Percentiles rank a stretch among this genome's conserved stretches.
Evolutionary conservation across 2,329 filamentous ascomycete species (phyloP).

Genomic region (Neoarthrinium moseri): DNA sequence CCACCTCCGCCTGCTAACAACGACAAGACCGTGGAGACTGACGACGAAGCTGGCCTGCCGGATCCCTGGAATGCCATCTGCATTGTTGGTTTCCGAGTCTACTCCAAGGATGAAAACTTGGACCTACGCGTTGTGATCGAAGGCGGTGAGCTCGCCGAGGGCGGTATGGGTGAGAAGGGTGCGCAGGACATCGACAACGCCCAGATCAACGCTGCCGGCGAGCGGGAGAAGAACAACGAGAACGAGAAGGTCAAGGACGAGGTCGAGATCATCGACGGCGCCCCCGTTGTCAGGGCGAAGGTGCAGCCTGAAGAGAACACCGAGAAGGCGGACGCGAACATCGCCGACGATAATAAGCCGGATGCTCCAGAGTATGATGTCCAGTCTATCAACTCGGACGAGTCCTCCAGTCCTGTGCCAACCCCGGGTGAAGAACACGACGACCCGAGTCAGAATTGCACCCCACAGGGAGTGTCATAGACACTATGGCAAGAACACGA

Average conservation of each 20-base stretch:
- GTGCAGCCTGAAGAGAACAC: neutral
- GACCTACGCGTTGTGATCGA: conserved; percentile 57
- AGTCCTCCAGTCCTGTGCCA: neutral
- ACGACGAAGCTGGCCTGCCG: conserved; percentile 37
- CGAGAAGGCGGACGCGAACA: neutral
- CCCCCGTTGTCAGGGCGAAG: conserved; percentile 12
- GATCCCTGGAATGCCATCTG: conserved; percentile 42
- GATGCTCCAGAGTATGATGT: conserved; percentile 1
- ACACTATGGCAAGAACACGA: neutral
- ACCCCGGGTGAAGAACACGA: conserved; percentile 5
- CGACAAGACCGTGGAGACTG: conserved; percentile 28
- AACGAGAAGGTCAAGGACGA: conserved; percentile 24
- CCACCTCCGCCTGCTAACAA: conserved; percentile 19
- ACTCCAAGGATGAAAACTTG: conserved; percentile 45
- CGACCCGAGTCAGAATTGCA: conserved; percentile 5
- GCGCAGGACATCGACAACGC: conserved; percentile 56
- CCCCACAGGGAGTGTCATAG: neutral
- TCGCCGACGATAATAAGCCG: neutral
- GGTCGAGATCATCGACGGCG: conserved; percentile 30
- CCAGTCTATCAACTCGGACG: conserved; percentile 1
- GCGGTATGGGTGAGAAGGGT: conserved; percentile 57
- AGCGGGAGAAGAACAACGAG: conserved; percentile 32
- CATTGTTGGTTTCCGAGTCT: conserved; percentile 39
- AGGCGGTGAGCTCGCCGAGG: conserved; percentile 51
- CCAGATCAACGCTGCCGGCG: conserved; percentile 53